Evolutionary conservation across 1,284 basidiomycete species (phyloP).

Genomic region (Neolentinus lepideus): DNA sequence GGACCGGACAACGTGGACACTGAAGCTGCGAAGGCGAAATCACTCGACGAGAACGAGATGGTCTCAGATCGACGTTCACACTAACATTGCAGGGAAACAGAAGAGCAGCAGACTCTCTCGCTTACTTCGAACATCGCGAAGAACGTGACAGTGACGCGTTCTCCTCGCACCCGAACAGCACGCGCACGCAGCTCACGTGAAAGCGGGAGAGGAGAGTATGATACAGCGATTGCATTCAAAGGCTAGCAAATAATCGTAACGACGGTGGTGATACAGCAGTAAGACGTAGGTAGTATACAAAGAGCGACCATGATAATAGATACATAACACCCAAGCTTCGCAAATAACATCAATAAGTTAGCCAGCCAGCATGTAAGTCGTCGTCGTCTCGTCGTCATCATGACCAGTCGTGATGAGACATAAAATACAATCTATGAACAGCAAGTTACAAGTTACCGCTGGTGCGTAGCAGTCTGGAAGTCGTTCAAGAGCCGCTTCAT

Average conservation of each 20-base stretch:
- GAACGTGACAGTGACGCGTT: too few relatives aligned
- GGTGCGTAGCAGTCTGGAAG: background rate
- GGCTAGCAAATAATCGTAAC: too few relatives aligned
- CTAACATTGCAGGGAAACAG: too few relatives aligned
- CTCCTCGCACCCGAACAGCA: too few relatives aligned
- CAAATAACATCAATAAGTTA: background rate
- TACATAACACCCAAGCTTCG: background rate
- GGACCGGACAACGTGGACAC: too few relatives aligned
- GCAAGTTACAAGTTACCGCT: background rate
- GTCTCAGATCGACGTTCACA: too few relatives aligned
- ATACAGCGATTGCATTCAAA: background rate
- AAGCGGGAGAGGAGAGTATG: too few relatives aligned
- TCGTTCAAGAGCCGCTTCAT: conserved; percentile 6
- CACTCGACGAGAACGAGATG: too few relatives aligned
- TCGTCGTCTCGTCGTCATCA: background rate
- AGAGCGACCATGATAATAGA: background rate
- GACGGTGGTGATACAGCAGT: background rate
- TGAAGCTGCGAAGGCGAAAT: too few relatives aligned
- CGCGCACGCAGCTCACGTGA: too few relatives aligned
- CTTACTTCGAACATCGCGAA: too few relatives aligned
- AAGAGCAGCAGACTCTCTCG: too few relatives aligned
- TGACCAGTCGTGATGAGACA: background rate
- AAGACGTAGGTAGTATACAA: background rate
- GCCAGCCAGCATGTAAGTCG: background rate
- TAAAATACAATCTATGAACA: background rate